These are phyloP conservation scores for Stipa capillata DNA, from an alignment of 176 grass and related monocot genomes.

Conservation along the genomic window DNA sequence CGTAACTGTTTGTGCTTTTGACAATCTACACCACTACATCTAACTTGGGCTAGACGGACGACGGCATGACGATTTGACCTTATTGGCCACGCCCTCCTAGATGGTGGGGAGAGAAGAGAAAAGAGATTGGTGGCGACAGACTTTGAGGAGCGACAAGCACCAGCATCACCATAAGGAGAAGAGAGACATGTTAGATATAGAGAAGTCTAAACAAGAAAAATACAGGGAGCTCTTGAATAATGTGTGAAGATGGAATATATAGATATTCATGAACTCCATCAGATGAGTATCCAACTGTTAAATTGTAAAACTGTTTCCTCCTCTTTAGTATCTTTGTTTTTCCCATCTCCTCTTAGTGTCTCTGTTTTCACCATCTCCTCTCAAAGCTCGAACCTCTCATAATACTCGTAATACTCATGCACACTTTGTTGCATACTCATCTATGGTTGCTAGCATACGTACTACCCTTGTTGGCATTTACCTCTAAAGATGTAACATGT, in stretches of 20 bases:
- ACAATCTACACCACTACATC: neutral
- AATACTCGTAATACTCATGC: neutral
- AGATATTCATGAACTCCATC: neutral
- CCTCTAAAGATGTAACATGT: neutral
- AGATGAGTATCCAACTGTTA: neutral
- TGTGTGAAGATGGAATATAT: neutral
- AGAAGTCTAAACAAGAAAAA: no score
- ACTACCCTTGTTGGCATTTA: no score
- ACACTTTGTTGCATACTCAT: neutral
- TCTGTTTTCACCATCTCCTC: no score
- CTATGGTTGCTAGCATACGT: no score
- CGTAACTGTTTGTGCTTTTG: fast-evolving
- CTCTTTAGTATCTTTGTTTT: no score
- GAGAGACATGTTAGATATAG: no score
- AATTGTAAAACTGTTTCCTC: no score
- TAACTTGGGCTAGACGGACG: neutral
- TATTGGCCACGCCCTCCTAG: no score
- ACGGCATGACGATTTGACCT: neutral
- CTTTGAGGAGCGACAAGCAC: no score
- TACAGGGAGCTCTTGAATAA: neutral
- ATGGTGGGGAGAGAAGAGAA: fast-evolving
- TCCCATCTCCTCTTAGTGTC: no score
- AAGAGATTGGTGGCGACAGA: no score
- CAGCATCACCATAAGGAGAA: no score
- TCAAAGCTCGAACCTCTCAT: neutral